Percentiles rank a stretch among this genome's conserved stretches.
phyloP scores from a whole-genome alignment of 2,329 filamentous ascomycete genomes.

The Talaromyces sp. region DNA sequence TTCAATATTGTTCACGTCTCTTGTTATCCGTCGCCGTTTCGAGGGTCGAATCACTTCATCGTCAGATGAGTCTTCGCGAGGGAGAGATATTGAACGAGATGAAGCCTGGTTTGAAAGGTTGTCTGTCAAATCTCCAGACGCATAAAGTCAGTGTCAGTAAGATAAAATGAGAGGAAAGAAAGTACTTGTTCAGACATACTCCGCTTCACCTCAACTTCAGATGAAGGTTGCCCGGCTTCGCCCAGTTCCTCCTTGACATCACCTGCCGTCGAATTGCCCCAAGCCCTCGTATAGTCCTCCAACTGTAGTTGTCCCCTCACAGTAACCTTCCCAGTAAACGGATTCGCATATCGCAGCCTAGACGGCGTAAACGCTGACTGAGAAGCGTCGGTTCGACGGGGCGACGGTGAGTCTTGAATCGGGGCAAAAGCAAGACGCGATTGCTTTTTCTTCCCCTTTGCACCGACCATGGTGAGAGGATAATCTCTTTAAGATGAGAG shows the following conservation, averaged over 20 bases:
- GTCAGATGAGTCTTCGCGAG: background rate
- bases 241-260: background rate
- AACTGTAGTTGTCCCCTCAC: slow-evolving; percentile 17
- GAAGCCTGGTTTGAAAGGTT: background rate
- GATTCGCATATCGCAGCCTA: slow-evolving; percentile 33
- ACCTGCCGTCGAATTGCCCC: background rate
- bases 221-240: background rate
- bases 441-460: slow-evolving; percentile 26
- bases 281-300: slow-evolving; percentile 10
- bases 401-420: slow-evolving; percentile 25
- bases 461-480: slow-evolving; percentile 10
- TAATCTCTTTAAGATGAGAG: background rate
- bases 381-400: slow-evolving; percentile 21
- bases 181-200: background rate
- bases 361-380: slow-evolving; percentile 29
- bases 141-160: slow-evolving; percentile 2
- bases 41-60: slow-evolving; percentile 12
- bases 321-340: slow-evolving; percentile 20
- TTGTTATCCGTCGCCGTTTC: slow-evolving; percentile 7
- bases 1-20: slow-evolving; percentile 2
- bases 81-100: background rate
- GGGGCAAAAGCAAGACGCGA: slow-evolving; percentile 44
- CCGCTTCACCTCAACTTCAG: background rate
- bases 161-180: background rate
- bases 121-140: background rate